Evolutionary conservation across 805 yeast genomes (phyloP).

Genomic region (Zygosaccharomyces siamensis): DNA sequence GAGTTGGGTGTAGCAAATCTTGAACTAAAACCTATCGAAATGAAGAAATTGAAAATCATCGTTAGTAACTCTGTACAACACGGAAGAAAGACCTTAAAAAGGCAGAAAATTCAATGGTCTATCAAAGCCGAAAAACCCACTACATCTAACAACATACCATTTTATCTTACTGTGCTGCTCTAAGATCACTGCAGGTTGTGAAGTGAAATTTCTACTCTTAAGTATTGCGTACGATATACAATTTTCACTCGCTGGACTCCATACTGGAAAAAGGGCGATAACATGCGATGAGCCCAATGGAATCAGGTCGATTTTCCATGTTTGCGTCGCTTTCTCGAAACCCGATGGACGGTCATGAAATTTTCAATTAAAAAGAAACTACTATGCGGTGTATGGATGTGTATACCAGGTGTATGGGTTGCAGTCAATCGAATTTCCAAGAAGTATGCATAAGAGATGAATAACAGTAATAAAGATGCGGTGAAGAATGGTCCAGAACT

Average conservation of each 20-base stretch:
- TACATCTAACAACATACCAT: slow-evolving; percentile 4
- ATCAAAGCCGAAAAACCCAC: not conserved
- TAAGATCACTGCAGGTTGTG: not conserved
- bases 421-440: not conserved
- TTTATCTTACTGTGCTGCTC: slow-evolving; percentile 5
- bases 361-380: not conserved
- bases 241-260: slow-evolving; percentile 3
- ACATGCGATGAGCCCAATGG: slow-evolving; percentile 7
- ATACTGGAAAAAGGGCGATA: slow-evolving; percentile 1
- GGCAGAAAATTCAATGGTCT: not conserved
- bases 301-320: slow-evolving; percentile 1
- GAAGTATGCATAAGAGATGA: not conserved
- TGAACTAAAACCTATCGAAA: slow-evolving; percentile 84
- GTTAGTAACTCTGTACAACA: slow-evolving; percentile 23
- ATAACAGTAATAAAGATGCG: not conserved
- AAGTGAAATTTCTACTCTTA: slow-evolving; percentile 3
- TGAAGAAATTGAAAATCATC: slow-evolving; percentile 2
- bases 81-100: not conserved
- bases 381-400: not conserved
- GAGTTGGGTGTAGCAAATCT: slow-evolving; percentile 97
- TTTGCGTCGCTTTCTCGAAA: slow-evolving; percentile 3
- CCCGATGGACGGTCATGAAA: not conserved
- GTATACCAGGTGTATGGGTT: not conserved
- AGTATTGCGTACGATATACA: slow-evolving; percentile 1
- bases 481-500: not conserved